Evolutionary conservation across 768 basidiomycete genomes (phyloP), one percentile per base, ranked within the genome.

Genomic region (Amanita phalloides): DNA sequence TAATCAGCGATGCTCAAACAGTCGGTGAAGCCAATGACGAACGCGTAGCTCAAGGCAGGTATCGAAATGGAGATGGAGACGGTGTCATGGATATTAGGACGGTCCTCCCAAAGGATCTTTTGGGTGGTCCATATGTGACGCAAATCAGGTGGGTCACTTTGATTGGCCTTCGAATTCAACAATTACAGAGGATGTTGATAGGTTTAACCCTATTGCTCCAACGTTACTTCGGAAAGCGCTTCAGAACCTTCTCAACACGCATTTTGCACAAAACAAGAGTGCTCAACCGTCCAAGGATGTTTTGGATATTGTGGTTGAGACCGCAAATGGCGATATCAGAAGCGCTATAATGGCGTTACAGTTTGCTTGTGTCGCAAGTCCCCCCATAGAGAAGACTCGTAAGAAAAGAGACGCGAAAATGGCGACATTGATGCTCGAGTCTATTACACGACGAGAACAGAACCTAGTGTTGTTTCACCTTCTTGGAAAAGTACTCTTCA

Each of bases 331-430:
- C 0, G 96, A 99, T 61, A 88, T 99, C 35, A 75, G 96, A 39
- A 89, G 87, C 52, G 95, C 94, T 0, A 78, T 97, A 54, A 98
- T 95, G 82, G 83, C 86, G 0, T 73, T 98, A 6, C 89, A 99
- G 62, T 93, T 99, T 60, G 79, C 84, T 1, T 95, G 76, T 62
- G 64, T 71, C 17, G 66, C 74, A 52, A 52, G 63, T 43, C 62
- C 36, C 41, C 25, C n/a, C 6, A 21, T 3, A 21, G 51, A 45
- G 6, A 59, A 58, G 13, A 60, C 57, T 53, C 63, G 61, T 54
- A 60, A 57, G 55, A 70, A 67, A 60, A 68, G 68, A 54, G 60
- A 56, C 53, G 64, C 58, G 39, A 62, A 58, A 37, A 55, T 53
- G 45, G 58, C 53, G 9, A 57, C 57, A 0, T 64, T 66, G 10